These are phyloP conservation scores for Debaryomyces singareniensis DNA, from an alignment of 1,139 yeast genomes.

Conservation along the genomic window DNA sequence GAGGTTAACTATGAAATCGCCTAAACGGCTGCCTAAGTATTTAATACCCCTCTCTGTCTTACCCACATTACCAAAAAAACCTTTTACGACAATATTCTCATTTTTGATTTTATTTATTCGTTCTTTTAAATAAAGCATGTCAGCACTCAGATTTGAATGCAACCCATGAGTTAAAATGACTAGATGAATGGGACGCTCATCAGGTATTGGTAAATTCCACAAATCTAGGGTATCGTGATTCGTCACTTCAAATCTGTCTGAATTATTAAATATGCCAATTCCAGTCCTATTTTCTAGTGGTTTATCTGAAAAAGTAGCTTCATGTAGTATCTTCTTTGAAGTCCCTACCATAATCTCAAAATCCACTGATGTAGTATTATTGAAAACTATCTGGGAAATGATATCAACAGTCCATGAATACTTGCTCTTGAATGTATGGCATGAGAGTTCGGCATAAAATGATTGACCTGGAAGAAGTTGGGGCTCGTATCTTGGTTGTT, in stretches of 20 bases:
- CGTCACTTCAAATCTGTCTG: conserved; percentile 28
- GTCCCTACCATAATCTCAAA: conserved; percentile 65
- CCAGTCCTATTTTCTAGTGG: conserved; percentile 22
- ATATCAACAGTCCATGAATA: conserved; percentile 83
- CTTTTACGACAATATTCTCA: conserved; percentile 69
- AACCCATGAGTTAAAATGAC: conserved; percentile 86
- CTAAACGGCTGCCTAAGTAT: conserved; percentile 77
- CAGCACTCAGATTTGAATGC: conserved; percentile 85
- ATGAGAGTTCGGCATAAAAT: conserved; percentile 41
- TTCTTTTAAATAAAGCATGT: conserved; percentile 82
- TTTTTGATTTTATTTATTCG: conserved; percentile 51
- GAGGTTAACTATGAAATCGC: conserved; percentile 64
- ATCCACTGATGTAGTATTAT: conserved; percentile 58
- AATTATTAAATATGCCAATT: conserved; percentile 22
- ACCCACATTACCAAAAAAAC: conserved; percentile 78
- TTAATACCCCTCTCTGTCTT: conserved; percentile 88
- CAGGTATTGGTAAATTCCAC: conserved; percentile 59
- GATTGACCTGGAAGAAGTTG: conserved; percentile 59
- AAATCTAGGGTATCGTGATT: conserved; percentile 61
- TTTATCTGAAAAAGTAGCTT: conserved; percentile 22
- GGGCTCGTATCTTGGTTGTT: conserved; percentile 64
- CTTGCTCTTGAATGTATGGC: conserved; percentile 27
- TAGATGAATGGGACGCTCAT: conserved; percentile 53
- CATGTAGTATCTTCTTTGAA: conserved; percentile 37
- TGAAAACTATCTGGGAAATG: conserved; percentile 78